Evolutionary conservation across 139 green algal species (phyloP).

Genomic region (Chlamydomonas schloesseri): DNA sequence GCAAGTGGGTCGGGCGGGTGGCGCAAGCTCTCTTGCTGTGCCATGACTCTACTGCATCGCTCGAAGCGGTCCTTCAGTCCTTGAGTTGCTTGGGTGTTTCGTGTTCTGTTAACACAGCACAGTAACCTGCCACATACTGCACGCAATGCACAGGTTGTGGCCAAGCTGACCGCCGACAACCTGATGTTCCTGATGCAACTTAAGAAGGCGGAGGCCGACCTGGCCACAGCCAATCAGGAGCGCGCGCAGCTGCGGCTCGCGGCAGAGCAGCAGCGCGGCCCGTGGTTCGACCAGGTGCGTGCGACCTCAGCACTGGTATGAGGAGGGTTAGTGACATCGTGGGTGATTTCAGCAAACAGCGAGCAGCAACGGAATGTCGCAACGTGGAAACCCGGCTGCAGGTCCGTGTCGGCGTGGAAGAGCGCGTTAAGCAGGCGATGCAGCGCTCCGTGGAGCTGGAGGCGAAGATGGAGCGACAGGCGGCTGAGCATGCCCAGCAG

Average conservation of each 20-base stretch:
- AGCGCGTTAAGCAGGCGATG: conserved; percentile 60
- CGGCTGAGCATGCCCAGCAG: conserved; percentile 30
- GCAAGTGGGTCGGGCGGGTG: conserved; percentile 16
- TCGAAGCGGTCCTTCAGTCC: too few relatives aligned
- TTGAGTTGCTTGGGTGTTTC: too few relatives aligned
- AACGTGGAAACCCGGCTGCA: too few relatives aligned
- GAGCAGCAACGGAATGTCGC: background rate
- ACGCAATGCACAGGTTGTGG: conserved; percentile 67
- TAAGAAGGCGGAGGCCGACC: conserved; percentile 62
- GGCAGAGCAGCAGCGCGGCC: conserved; percentile 64
- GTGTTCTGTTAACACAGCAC: too few relatives aligned
- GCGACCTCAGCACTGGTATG: too few relatives aligned
- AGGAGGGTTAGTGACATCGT: too few relatives aligned
- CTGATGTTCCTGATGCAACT: conserved; percentile 73
- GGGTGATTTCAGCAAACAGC: background rate
- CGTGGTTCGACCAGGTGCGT: conserved; percentile 70
- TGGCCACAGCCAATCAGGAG: conserved; percentile 49
- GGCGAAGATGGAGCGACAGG: conserved; percentile 42
- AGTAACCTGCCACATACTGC: too few relatives aligned
- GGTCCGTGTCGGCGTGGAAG: conserved; percentile 66
- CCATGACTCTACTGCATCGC: too few relatives aligned
- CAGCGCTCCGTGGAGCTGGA: conserved; percentile 55
- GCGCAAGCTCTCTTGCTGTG: too few relatives aligned
- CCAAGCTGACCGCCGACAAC: conserved; percentile 76
- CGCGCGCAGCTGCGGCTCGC: conserved; percentile 50